These are phyloP conservation scores for Acer yangbiense DNA, from an alignment of 345 rosid genomes.

Conservation along the genomic window DNA sequence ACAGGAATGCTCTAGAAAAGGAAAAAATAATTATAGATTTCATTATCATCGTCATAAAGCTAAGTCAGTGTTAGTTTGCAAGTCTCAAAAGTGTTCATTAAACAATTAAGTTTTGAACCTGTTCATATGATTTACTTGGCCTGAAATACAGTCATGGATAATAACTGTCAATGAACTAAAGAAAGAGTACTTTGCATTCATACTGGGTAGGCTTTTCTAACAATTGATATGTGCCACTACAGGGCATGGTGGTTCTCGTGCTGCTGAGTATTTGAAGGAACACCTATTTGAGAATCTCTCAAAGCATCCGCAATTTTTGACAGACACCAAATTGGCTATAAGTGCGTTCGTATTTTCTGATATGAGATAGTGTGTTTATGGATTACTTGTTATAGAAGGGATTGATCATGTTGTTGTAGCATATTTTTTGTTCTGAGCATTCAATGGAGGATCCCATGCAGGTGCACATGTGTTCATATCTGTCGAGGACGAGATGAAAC, in stretches of 20 bases:
- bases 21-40: not conserved
- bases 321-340: conserved; percentile 79
- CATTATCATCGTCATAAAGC: not conserved
- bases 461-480: conserved; percentile 16
- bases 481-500: conserved; percentile 6
- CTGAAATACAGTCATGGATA: not conserved
- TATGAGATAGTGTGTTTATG: not conserved
- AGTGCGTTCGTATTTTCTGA: conserved; percentile 46
- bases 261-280: conserved; percentile 91
- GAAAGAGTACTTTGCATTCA: not conserved
- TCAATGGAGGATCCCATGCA: conserved; percentile 25
- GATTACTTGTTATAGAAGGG: not conserved
- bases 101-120: not conserved
- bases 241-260: conserved; percentile 99
- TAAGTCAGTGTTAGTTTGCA: not conserved
- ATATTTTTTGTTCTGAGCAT: conserved; percentile 19
- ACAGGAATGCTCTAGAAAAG: not conserved
- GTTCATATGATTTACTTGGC: not conserved
- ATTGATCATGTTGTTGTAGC: conserved; percentile 9
- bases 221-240: conserved; percentile 23
- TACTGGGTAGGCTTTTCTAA: not conserved
- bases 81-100: not conserved
- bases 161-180: not conserved
- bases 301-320: conserved; percentile 83
- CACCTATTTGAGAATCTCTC: conserved; percentile 90